Evolutionary conservation across 352 stramenopile genomes (phyloP), one percentile per base, ranked within the genome.

Genomic region (Phytophthora rubi): DNA sequence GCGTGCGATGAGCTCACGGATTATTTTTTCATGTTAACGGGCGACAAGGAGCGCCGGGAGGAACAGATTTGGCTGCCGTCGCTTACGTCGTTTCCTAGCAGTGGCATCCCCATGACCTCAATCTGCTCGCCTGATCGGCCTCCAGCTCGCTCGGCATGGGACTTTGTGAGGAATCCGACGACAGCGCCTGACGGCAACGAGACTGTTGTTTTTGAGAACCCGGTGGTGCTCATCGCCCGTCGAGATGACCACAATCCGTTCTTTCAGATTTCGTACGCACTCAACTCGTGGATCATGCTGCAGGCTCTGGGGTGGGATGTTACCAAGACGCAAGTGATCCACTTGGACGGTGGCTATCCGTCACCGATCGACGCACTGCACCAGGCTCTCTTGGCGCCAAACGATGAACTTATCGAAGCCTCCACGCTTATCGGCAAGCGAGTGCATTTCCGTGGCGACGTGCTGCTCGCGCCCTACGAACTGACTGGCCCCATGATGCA

Each of bases 401-500:
- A 74, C 4, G 18, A 72, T 42, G 52, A 62, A 2, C 33, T 82
- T 4, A 65, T 86, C 39, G 65, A 77, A 2, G 81, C 79, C 4
- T 23, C 62, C n/a, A 56, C 64, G 6, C 60, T 86, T 0, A 62
- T 80, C n/a, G 67, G 69, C 0, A 79, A 77, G 21, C 58, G 68
- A 2, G 51, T 85, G 1, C 71, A 81, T 18, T 87, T 89, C 16
- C 69, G 67, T 23, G 80, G 85, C 21, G 56, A 81, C 9, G 86
- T 87, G 2, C 3, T 90, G 37, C 39, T 92, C 6, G 71, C 80
- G 6, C 81, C 84, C 21, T 91, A 73, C 30, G 86, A 94, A 18
- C 55, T 69, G 3, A 79, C 65, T 0, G 85, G 86, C 0, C 82
- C 83, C 0, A 82, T 92, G 72, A 91, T 92, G 79, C 75, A 89